Percentiles rank a stretch among this genome's conserved stretches.
Evolutionary conservation across 768 basidiomycete genomes (phyloP).

Genomic region (Kwoniella heveanensis): DNA sequence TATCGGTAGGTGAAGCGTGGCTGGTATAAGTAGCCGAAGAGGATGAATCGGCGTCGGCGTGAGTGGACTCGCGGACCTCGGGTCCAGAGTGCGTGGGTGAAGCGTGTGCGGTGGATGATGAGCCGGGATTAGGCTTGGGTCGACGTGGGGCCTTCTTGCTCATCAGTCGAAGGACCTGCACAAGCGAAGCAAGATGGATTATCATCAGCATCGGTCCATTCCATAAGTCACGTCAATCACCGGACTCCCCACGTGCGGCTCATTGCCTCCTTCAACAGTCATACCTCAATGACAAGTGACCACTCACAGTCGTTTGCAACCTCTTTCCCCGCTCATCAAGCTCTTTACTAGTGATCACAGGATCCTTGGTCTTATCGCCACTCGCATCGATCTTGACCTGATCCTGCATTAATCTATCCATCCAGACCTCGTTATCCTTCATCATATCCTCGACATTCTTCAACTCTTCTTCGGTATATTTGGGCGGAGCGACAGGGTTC

Average conservation of each 20-base stretch:
- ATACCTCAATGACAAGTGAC: not conserved
- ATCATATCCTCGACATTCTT: slow-evolving; percentile 74
- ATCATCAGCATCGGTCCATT: too few relatives aligned
- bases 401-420: slow-evolving; percentile 75
- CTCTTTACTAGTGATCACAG: slow-evolving; percentile 80
- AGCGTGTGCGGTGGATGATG: not conserved
- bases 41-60: not conserved
- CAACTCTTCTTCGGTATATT: slow-evolving; percentile 86
- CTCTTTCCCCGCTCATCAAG: slow-evolving; percentile 80
- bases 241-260: too few relatives aligned
- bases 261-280: not conserved
- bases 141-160: slow-evolving; percentile 41
- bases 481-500: slow-evolving; percentile 64
- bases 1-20: not conserved
- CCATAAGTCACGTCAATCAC: too few relatives aligned
- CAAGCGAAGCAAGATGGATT: too few relatives aligned
- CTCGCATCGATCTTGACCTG: slow-evolving; percentile 68
- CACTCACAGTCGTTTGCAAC: slow-evolving; percentile 67
- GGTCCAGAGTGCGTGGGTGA: not conserved
- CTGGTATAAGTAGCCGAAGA: not conserved
- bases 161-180: slow-evolving; percentile 42
- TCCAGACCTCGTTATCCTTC: slow-evolving; percentile 79
- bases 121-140: slow-evolving; percentile 24
- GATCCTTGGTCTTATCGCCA: slow-evolving; percentile 67
- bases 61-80: not conserved